Evolutionary conservation across 306 rosid species (phyloP).

Genomic region (Canavalia gladiata): DNA sequence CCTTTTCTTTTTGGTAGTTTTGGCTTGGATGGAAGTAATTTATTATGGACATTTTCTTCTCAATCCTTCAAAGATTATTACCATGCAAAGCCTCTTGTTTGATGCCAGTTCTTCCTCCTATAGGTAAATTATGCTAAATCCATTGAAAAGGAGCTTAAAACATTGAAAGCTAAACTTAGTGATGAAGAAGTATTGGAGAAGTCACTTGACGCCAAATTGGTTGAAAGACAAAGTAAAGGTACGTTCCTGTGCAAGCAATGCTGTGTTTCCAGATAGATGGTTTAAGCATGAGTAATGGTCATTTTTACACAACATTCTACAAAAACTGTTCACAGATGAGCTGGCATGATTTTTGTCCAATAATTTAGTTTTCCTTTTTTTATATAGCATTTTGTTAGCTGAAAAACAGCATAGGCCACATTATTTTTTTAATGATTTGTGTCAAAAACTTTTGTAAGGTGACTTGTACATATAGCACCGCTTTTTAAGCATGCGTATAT

Average conservation of each 20-base stretch:
- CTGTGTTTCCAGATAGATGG: slow-evolving; percentile 15
- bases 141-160: slow-evolving; percentile 76
- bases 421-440: slow-evolving; percentile 19
- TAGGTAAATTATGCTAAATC: slow-evolving; percentile 83
- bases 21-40: not conserved
- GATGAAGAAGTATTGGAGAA: slow-evolving; percentile 75
- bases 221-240: slow-evolving; percentile 80
- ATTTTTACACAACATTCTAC: slow-evolving; percentile 16
- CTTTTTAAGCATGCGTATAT: slow-evolving; percentile 30
- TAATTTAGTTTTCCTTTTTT: not conserved
- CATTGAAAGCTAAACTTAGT: slow-evolving; percentile 72
- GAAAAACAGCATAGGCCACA: not conserved
- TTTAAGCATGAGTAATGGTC: slow-evolving; percentile 13
- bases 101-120: slow-evolving; percentile 41
- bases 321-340: slow-evolving; percentile 4
- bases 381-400: slow-evolving; percentile 15
- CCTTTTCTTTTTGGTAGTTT: not conserved
- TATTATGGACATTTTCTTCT: not conserved
- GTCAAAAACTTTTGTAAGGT: not conserved
- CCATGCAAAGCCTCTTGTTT: slow-evolving; percentile 27
- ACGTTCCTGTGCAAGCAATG: slow-evolving; percentile 39
- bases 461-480: not conserved
- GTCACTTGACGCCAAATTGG: slow-evolving; percentile 82
- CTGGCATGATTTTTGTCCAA: slow-evolving; percentile 20
- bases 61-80: slow-evolving; percentile 40